Evolutionary conservation across 2,329 filamentous ascomycete genomes (phyloP), one percentile per base, ranked within the genome.

Genomic region (Alternaria metachromatica): DNA sequence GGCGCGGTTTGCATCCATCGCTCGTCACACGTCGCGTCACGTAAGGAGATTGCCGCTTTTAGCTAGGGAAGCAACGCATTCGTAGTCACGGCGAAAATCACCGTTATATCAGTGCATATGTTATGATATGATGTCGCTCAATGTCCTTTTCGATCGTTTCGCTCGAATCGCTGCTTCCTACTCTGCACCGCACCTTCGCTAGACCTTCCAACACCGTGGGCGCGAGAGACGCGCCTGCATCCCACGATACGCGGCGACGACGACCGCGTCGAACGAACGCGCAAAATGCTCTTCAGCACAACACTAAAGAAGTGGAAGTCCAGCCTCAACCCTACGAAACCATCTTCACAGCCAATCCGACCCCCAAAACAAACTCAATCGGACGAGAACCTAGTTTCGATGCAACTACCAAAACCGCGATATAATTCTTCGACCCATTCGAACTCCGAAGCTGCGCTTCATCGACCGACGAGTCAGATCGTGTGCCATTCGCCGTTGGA

Each of bases 401-500:
- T 49, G 30, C 43, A 60, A 26, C n/a, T 43, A 44, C 60, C 56
- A 13, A 30, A 12, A 37, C 30, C 20, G 3, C 41, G 21, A 12
- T 51, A 30, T 12, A 28, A n/a, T 2, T 10, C 20, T n/a, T 12
- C 25, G 20, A 10, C 21, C 8, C 28, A 23, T 13, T 20, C 33
- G 25, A 25, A 45, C 18, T 41, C 46, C 8, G 44, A 60, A 25
- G 30, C 44, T 12, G 49, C 43, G n/a, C 49, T 60, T 20, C 21
- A 55, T 20, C 46, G 30, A 45, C 44, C 49, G 9, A 55, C 30
- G 20, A 55, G 55, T 25, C 49, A 43, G 6, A 59, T 55, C 7
- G 25, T 63, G 9, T 63, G 56, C 5, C 56, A 63, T 15, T 63
- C 60, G 11, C 56, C 56, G 12, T 45, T 63, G 3, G 60, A 55